Base-by-base conservation (phyloP, 257 asterid species). In the Primulina eburnea region DNA sequence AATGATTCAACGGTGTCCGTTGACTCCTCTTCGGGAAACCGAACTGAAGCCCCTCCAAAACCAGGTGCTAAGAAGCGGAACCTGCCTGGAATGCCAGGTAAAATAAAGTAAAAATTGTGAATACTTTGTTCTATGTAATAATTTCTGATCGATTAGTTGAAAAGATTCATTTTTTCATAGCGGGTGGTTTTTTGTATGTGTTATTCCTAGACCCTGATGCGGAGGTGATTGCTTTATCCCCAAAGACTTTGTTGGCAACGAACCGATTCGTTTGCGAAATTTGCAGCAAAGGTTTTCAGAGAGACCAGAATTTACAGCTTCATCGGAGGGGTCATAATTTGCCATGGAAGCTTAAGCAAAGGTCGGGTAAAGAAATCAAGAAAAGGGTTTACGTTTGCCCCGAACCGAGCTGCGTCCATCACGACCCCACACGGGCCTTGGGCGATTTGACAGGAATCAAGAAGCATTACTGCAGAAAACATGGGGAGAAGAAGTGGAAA, bases 11-110 rank as follows among this genome's bases (percentile, higher is more conserved):
- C 85, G 35, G 78, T 62, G 34, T 83, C 90, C 32, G 85, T 80
- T 21, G 91, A 86, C 71, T 80, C 84, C 58, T 83, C 87, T 64
- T 67, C 85, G 50, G 84, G 82, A 8, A 73, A 69, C 67, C 85
- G 75, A 68, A 43, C 74, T 1, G 71, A 56, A n/a, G 72, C 80
- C n/a, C 78, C 83, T 26, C 65, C 79, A 3, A 79, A 83, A 74
- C 56, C 84, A 18, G 58, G 80, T 17, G 71, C 72, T 40, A 91
- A 91, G 89, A 91, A 89, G 78, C 74, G 97, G 32, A 90, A 84
- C 81, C 92, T 88, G 20, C 97, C 97, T 6, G 97, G 97, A 68
- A 90, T 87, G 97, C 97, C 97, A 75, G 96, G 97, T 91, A 84
- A 80, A 53, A 24, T 11, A 6, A 69, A 26, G 26, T 14, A 33